Base-by-base conservation (phyloP, 129 eudicot species). In the Cynara cardunculus region DNA sequence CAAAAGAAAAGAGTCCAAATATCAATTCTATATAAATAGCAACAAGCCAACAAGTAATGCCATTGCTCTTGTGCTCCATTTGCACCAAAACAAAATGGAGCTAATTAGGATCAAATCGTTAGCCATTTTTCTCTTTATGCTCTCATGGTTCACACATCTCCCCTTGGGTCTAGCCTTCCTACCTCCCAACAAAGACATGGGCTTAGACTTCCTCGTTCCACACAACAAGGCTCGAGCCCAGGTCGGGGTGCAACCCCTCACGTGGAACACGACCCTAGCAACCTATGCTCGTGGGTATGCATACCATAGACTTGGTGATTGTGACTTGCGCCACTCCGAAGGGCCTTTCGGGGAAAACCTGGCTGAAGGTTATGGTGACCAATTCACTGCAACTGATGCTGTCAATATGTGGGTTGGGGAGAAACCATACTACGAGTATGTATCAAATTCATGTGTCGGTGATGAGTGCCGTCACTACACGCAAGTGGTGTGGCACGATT, bases 211-310 rank as follows among this genome's bases (percentile, higher is more conserved):
- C 78, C 81, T 93, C 14, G 82, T 66, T 67, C 84, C 84, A 18
- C 97, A 91, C 83, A 93, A 93, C 91, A 66, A 81, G 37, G 94
- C 92, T 5, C 91, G 97, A 35, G 91, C 90, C 18, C 71, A 80
- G 1, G 88, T 88, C 0, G 87, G 90, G 18, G 89, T 91, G n/a
- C 81, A 46, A 26, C 90, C 91, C 3, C 80, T 93, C 32, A 78
- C 71, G 65, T 93, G 98, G 98, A 82, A 88, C 83, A 73, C 12
- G 69, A 88, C 84, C 1, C 73, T 93, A 1, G 97, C 86, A 13
- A 74, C 80, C 7, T 93, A 85, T 61, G 97, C 98, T 25, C 86
- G 18, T 16, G 73, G 75, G 2, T 91, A 87, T 44, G 91, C 91
- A 11, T 69, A 79, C 35, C 13, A 21, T 1, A 87, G 87, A 82